phyloP scores from a whole-genome alignment of 164 flowering plant species.

The Sedum album region DNA sequence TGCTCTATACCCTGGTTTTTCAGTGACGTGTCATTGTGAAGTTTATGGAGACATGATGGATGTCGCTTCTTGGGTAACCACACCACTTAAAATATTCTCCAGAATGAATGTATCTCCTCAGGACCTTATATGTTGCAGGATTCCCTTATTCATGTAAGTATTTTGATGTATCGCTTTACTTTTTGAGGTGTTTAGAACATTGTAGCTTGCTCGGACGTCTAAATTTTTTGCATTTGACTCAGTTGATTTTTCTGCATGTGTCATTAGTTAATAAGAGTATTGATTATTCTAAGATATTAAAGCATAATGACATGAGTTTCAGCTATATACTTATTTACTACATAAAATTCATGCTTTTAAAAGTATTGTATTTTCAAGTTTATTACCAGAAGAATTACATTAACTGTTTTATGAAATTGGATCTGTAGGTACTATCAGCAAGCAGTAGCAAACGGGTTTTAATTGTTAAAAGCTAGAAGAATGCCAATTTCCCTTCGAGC shows the following conservation, averaged over 20 bases:
- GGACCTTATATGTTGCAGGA: neutral
- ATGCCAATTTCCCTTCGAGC: neutral
- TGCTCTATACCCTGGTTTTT: neutral
- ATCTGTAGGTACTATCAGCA: neutral
- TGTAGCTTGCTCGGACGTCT: neutral
- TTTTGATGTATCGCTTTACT: neutral
- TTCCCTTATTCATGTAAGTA: neutral
- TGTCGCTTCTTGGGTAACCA: neutral
- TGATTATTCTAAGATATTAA: neutral
- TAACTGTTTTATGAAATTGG: neutral
- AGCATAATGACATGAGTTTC: neutral
- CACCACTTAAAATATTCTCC: neutral
- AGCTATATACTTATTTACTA: neutral
- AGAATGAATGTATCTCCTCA: neutral
- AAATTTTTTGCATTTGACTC: neutral
- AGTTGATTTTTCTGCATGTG: neutral
- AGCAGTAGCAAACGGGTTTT: neutral
- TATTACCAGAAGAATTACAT: neutral
- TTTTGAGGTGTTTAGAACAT: neutral
- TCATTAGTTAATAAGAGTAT: too few species aligned
- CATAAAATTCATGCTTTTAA: neutral
- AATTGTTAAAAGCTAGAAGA: neutral
- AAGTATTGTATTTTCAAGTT: neutral
- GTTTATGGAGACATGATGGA: neutral
- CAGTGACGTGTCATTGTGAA: neutral